Percentiles rank a stretch among this genome's conserved stretches.
Evolutionary conservation across 495 filamentous ascomycete genomes (phyloP).

Genomic region (Cairneyella variabilis): DNA sequence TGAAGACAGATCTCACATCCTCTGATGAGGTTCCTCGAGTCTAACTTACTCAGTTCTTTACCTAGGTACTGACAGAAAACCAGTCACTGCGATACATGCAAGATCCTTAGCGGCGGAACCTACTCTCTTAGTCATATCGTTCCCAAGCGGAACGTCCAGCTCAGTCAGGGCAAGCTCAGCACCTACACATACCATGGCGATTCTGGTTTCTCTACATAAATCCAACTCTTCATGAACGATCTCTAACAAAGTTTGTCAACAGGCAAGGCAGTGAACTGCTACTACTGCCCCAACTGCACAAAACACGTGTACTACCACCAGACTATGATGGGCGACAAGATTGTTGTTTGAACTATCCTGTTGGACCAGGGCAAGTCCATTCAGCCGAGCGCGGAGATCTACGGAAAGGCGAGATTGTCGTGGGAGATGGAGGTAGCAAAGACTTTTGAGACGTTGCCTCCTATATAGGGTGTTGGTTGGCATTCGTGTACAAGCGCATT

Average conservation of each 20-base stretch:
- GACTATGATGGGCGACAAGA: constrained; percentile 42
- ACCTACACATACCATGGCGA: constrained; percentile 48
- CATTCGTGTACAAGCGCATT: neutral
- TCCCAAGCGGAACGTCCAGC: constrained; percentile 31
- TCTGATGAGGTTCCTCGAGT: constrained; percentile 35
- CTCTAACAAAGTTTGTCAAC: constrained; percentile 5
- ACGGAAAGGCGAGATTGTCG: constrained; percentile 2
- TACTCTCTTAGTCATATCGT: constrained; percentile 43
- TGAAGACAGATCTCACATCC: constrained; percentile 39
- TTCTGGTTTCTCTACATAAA: constrained; percentile 29
- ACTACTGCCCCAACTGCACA: constrained; percentile 47
- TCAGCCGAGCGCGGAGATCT: constrained; percentile 5
- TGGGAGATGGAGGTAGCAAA: constrained; percentile 15
- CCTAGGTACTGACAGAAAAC: neutral
- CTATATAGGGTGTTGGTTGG: no score
- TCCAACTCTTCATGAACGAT: neutral
- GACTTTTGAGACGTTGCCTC: constrained; percentile 5
- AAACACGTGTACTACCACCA: constrained; percentile 50
- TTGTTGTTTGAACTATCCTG: constrained; percentile 43
- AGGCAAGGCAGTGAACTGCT: constrained; percentile 49
- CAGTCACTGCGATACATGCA: constrained; percentile 52
- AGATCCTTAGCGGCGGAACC: constrained; percentile 40
- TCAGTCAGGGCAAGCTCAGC: constrained; percentile 44
- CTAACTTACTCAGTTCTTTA: neutral
- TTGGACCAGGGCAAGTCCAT: constrained; percentile 21